These are phyloP conservation scores for Liriodendron chinense DNA, from an alignment of 164 flowering plant species.

Conservation along the genomic window DNA sequence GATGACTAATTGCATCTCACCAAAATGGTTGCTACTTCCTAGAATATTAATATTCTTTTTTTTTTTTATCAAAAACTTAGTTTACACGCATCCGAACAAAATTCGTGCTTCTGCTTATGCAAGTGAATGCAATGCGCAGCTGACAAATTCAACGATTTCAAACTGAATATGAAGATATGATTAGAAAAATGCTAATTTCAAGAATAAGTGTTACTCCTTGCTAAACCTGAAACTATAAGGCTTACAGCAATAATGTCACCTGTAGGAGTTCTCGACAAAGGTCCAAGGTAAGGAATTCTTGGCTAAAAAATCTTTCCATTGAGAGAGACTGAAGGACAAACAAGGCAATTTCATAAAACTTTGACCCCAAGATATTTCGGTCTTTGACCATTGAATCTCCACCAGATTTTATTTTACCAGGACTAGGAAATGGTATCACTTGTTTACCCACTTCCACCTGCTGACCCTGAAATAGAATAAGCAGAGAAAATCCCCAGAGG, in stretches of 20 bases:
- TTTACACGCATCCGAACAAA: too few species aligned
- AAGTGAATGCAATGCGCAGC: too few species aligned
- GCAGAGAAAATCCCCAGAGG: slow-evolving; percentile 79
- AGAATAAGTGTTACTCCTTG: not conserved
- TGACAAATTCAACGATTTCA: not conserved
- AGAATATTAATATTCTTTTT: too few species aligned
- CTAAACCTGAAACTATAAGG: not conserved
- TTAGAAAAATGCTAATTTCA: not conserved
- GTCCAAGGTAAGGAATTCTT: slow-evolving; percentile 51
- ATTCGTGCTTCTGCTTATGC: too few species aligned
- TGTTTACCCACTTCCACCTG: slow-evolving; percentile 23
- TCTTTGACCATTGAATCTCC: slow-evolving; percentile 41
- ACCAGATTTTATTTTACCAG: slow-evolving; percentile 26
- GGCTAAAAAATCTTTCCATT: slow-evolving; percentile 46
- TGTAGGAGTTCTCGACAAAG: slow-evolving; percentile 69
- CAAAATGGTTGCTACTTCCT: too few species aligned
- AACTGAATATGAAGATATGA: not conserved
- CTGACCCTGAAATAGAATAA: slow-evolving; percentile 70
- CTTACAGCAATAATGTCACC: slow-evolving; percentile 32
- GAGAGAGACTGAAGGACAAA: slow-evolving; percentile 72
- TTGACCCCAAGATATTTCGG: slow-evolving; percentile 24
- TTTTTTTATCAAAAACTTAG: too few species aligned
- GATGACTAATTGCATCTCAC: too few species aligned
- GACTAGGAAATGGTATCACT: slow-evolving; percentile 25
- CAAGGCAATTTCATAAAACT: slow-evolving; percentile 51